Evolutionary conservation across 2,329 filamentous ascomycete species (phyloP).

Genomic region (Amylocarpus encephaloides): DNA sequence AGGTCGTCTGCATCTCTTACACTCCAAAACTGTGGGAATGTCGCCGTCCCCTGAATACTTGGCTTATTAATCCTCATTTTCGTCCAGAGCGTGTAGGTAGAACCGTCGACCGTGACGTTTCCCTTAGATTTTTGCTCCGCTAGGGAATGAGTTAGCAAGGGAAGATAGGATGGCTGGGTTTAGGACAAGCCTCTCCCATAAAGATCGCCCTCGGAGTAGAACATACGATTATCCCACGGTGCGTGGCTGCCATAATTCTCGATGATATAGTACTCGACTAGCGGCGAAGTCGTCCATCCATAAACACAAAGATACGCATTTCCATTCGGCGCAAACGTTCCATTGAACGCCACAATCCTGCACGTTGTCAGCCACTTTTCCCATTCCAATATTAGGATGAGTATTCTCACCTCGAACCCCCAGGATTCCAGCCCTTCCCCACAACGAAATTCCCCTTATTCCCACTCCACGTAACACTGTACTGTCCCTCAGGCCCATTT

Average conservation of each 20-base stretch:
- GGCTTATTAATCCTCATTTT: constrained; percentile 33
- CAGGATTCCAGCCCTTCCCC: constrained; percentile 45
- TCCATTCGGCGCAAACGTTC: constrained; percentile 34
- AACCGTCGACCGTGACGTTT: constrained; percentile 44
- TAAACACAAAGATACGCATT: constrained; percentile 49
- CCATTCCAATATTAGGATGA: no score
- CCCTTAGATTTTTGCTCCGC: constrained; percentile 42
- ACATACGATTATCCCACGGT: constrained; percentile 30
- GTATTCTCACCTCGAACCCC: constrained; percentile 20
- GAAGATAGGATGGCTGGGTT: no score
- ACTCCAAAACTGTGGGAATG: constrained; percentile 49
- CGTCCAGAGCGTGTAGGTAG: constrained; percentile 41
- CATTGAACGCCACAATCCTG: constrained; percentile 38
- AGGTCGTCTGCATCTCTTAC: constrained; percentile 40
- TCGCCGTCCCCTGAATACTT: constrained; percentile 44
- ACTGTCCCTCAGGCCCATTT: constrained; percentile 45
- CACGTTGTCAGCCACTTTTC: neutral
- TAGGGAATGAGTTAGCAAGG: no score
- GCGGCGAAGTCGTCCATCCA: constrained; percentile 40
- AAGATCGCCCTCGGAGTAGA: no score
- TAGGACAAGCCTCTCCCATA: no score
- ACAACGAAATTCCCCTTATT: constrained; percentile 41
- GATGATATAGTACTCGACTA: constrained; percentile 44
- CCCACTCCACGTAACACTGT: constrained; percentile 43
- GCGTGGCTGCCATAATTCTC: constrained; percentile 46